Percentiles rank a stretch among this genome's conserved stretches.
phyloP scores from a whole-genome alignment of 1,284 basidiomycete species.

The Schizophyllum commune region DNA sequence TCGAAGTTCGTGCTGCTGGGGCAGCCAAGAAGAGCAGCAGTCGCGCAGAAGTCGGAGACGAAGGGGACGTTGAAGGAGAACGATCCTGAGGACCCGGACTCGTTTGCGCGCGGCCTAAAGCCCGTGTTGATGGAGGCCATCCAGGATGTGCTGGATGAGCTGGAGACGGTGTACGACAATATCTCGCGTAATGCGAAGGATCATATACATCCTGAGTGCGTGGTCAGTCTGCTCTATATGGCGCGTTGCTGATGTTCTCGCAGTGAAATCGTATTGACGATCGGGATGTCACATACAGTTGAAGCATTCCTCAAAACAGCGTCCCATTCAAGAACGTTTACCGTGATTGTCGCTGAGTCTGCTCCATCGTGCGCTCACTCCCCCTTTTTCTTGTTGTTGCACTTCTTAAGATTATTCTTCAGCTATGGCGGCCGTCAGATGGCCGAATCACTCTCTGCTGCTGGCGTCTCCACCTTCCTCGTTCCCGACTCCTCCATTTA shows the following conservation, averaged over 20 bases:
- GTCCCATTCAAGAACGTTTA: constrained; percentile 87
- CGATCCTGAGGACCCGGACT: constrained; percentile 65
- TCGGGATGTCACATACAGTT: constrained; percentile 94
- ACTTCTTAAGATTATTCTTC: too few relatives aligned
- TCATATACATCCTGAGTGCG: constrained; percentile 94
- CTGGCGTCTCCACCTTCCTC: constrained; percentile 88
- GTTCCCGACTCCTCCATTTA: constrained; percentile 94
- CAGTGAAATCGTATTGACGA: constrained; percentile 93
- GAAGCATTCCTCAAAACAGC: constrained; percentile 90
- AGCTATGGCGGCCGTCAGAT: constrained; percentile 84
- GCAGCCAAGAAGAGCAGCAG: constrained; percentile 49
- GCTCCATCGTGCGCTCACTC: constrained; percentile 68
- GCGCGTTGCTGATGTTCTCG: constrained; percentile 2
- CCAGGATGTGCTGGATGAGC: constrained; percentile 89
- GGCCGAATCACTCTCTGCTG: constrained; percentile 70
- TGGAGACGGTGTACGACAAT: constrained; percentile 94
- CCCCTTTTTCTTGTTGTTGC: constrained; percentile 9
- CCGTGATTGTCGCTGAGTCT: constrained; percentile 93
- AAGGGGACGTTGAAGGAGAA: constrained; percentile 54
- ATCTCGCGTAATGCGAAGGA: constrained; percentile 92
- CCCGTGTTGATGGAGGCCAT: constrained; percentile 87
- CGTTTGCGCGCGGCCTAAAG: constrained; percentile 62
- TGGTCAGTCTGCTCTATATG: constrained; percentile 8
- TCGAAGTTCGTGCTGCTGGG: constrained; percentile 73
- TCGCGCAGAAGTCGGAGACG: constrained; percentile 38